Conservation (phyloP, 495 filamentous ascomycete species). For the Penicillium robsamsonii region DNA sequence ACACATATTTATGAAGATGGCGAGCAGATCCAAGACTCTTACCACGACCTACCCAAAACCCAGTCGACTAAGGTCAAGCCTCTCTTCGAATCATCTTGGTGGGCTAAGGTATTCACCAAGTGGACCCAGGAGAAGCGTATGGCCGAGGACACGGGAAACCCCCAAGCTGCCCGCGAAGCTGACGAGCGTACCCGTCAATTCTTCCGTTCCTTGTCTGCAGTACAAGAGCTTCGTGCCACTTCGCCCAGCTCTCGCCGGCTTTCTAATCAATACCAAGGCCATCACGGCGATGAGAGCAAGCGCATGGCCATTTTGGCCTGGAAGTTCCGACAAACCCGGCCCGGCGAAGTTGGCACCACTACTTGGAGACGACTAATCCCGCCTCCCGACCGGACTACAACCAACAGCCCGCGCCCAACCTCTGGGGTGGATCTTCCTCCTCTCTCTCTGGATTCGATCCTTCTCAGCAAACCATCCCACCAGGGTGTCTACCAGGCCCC, state of each 20-base stretch:
- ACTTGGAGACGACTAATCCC: constrained; percentile 53
- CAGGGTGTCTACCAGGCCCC: constrained; percentile 36
- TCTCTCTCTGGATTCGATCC: constrained; percentile 40
- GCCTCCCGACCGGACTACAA: constrained; percentile 37
- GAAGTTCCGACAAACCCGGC: constrained; percentile 50
- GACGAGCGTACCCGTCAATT: constrained; percentile 40
- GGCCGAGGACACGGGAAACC: constrained; percentile 36
- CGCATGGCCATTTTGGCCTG: constrained; percentile 52
- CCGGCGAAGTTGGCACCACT: constrained; percentile 47
- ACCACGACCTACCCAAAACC: constrained; percentile 37
- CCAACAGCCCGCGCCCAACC: constrained; percentile 38
- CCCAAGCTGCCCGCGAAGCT: constrained; percentile 32
- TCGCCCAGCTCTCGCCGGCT: constrained; percentile 32
- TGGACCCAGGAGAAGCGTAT: constrained; percentile 41
- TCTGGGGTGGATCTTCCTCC: constrained; percentile 42
- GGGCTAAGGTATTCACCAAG: constrained; percentile 46
- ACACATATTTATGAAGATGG: constrained; percentile 47
- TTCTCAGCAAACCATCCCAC: constrained; percentile 34
- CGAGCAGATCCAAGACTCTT: constrained; percentile 33
- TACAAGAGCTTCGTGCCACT: constrained; percentile 49
- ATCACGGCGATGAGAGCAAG: constrained; percentile 36
- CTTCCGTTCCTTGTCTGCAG: constrained; percentile 45
- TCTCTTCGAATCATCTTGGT: constrained; percentile 50
- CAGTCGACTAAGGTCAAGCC: constrained; percentile 45
- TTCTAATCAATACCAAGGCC: constrained; percentile 30